Base-by-base conservation (phyloP, 352 stramenopile species). In the Phytophthora megakarya region DNA sequence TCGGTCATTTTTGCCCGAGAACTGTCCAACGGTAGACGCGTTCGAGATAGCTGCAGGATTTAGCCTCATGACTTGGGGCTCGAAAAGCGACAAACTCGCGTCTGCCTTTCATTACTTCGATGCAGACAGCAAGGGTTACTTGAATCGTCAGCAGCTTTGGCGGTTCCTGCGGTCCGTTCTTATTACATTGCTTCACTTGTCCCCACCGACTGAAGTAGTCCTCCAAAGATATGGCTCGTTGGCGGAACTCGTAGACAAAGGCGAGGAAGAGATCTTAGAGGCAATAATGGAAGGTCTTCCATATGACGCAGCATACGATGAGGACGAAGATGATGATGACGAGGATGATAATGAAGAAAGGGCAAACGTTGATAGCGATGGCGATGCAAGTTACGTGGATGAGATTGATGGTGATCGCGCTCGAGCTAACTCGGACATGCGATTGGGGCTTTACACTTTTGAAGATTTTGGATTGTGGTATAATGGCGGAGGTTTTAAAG, bases 401-500 rank as follows among this genome's bases (percentile, higher is more conserved):
- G 74, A 77, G 65, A 70, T 67, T 56, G 74, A 81, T 44, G 71
- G 59, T 5, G 71, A 76, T 19, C 73, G 70, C 18, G 67, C 74
- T n/a, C 62, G 72, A 22, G 63, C 71, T 15, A 83, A 80, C 39
- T 84, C 79, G 1, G 79, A 90, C 35, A 61, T 85, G 48, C 80
- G 69, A 10, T 37, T 81, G 15, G 80, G 75, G 12, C 64, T 89
- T 5, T 93, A 88, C 61, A 86, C 73, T 9, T 96, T 96, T 72
- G 87, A 94, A 69, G 77, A 92, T 16, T 96, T 96, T 54, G 87
- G 85, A 1, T 47, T 80, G 25, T 96, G 87, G 87, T 96, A 96
- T 59, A 96, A 96, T 63, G 74, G 75, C 5, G 85, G 85, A 42
- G 88, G 88, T 0, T 93, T 80, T 47, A 81, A 85, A 50, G 73